These are phyloP conservation scores for Magnolia changhungtana DNA, from an alignment of 164 flowering plant species.

Conservation along the genomic window DNA sequence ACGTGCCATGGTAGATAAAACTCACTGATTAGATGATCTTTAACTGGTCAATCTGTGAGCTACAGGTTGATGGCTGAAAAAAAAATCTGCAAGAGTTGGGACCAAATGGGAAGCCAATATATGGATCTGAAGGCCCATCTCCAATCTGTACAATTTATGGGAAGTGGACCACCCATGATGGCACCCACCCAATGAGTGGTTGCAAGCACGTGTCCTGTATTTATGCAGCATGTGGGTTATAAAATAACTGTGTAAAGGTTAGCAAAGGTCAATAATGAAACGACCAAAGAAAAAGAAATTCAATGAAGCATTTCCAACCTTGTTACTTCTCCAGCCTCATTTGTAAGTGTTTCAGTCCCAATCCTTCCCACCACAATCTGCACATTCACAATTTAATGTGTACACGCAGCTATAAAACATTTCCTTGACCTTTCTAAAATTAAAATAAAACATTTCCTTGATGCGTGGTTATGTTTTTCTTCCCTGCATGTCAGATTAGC, in stretches of 20 bases:
- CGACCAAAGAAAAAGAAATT: not conserved
- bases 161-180: not conserved
- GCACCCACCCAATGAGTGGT: not conserved
- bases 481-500: too few species aligned
- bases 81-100: not conserved
- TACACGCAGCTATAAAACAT: not conserved
- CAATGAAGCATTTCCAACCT: conserved; percentile 42
- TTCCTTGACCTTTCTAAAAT: not conserved
- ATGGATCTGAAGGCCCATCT: not conserved
- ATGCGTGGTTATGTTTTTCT: too few species aligned
- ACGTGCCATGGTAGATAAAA: not conserved
- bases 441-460: not conserved
- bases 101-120: not conserved
- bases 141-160: not conserved
- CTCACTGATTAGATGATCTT: not conserved
- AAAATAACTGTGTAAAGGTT: too few species aligned
- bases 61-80: not conserved
- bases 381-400: conserved; percentile 4
- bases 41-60: not conserved
- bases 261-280: too few species aligned
- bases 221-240: too few species aligned
- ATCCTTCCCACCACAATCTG: conserved; percentile 95
- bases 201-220: not conserved
- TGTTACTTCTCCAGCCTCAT: conserved; percentile 96
- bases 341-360: conserved; percentile 92